phyloP scores from a whole-genome alignment of 331 rosid genomes.

The Erythrophleum ivorense region DNA sequence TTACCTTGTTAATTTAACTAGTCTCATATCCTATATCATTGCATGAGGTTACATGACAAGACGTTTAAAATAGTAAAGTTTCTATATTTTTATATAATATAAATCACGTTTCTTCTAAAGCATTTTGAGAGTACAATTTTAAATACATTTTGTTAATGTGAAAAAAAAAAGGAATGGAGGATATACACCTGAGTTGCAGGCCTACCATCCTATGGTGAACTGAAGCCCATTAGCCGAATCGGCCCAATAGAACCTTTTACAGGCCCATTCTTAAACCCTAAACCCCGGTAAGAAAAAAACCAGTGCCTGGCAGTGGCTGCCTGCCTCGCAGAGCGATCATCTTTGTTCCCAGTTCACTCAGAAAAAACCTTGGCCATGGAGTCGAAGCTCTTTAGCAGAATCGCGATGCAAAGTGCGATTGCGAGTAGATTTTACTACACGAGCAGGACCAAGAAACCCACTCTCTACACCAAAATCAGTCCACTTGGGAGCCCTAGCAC shows the following conservation, averaged over 20 bases:
- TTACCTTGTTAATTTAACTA: too few relatives aligned
- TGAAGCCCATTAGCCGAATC: neutral
- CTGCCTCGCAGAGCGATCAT: neutral
- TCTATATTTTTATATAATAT: too few relatives aligned
- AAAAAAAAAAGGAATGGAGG: too few relatives aligned
- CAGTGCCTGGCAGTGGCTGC: too few relatives aligned
- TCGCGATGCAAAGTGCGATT: constrained; percentile 39
- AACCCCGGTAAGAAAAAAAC: neutral
- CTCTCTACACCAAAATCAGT: constrained; percentile 66
- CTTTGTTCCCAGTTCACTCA: neutral
- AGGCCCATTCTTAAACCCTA: constrained; percentile 29
- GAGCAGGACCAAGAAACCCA: constrained; percentile 57
- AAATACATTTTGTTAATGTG: too few relatives aligned
- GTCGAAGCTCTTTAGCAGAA: constrained; percentile 50
- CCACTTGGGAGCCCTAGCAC: constrained; percentile 66
- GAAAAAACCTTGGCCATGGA: constrained; percentile 46
- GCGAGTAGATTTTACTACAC: constrained; percentile 65
- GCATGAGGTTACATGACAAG: too few relatives aligned
- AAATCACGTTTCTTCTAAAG: too few relatives aligned
- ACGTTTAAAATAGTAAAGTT: too few relatives aligned
- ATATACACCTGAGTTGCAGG: neutral
- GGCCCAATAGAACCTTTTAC: neutral
- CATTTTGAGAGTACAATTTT: too few relatives aligned
- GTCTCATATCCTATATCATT: too few relatives aligned
- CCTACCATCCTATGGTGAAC: neutral